These are phyloP conservation scores for Ophiosphaerella korrae DNA, from an alignment of 2,329 filamentous ascomycete species.

Conservation along the genomic window DNA sequence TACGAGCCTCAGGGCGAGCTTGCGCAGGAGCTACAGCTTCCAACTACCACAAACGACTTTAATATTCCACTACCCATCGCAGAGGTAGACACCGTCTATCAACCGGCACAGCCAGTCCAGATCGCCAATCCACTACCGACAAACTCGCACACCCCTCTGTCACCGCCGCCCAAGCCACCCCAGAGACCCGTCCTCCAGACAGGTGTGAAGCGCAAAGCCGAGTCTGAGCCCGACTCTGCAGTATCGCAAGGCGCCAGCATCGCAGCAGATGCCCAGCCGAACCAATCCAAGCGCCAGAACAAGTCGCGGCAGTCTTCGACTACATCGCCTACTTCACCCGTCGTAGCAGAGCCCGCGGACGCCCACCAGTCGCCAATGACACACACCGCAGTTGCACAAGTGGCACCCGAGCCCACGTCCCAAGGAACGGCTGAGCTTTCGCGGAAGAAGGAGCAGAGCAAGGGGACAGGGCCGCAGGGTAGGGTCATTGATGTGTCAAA, in stretches of 20 bases:
- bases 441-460: slow-evolving; percentile 32
- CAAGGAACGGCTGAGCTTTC: slow-evolving; percentile 23
- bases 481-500: slow-evolving; percentile 42
- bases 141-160: slow-evolving; percentile 28
- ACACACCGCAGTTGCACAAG: slow-evolving; percentile 17
- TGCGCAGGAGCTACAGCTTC: slow-evolving; percentile 43
- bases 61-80: slow-evolving; percentile 42
- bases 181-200: slow-evolving; percentile 29
- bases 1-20: slow-evolving; percentile 55
- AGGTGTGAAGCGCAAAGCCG: slow-evolving; percentile 46
- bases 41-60: slow-evolving; percentile 44
- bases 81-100: slow-evolving; percentile 20
- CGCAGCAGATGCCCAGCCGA: slow-evolving; percentile 12
- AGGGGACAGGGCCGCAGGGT: slow-evolving; percentile 41
- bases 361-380: slow-evolving; percentile 27
- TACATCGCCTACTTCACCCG: slow-evolving; percentile 32
- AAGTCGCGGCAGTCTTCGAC: slow-evolving; percentile 41
- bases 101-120: slow-evolving; percentile 23
- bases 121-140: slow-evolving; percentile 14
- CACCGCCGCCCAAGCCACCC: slow-evolving; percentile 30
- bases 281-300: slow-evolving; percentile 39
- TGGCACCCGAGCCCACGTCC: slow-evolving; percentile 18
- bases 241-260: slow-evolving; percentile 27
- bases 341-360: slow-evolving; percentile 19
- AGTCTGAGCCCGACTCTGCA: slow-evolving; percentile 37